Conservation (phyloP, 1,284 basidiomycete species). For the Blastosporella zonata region DNA sequence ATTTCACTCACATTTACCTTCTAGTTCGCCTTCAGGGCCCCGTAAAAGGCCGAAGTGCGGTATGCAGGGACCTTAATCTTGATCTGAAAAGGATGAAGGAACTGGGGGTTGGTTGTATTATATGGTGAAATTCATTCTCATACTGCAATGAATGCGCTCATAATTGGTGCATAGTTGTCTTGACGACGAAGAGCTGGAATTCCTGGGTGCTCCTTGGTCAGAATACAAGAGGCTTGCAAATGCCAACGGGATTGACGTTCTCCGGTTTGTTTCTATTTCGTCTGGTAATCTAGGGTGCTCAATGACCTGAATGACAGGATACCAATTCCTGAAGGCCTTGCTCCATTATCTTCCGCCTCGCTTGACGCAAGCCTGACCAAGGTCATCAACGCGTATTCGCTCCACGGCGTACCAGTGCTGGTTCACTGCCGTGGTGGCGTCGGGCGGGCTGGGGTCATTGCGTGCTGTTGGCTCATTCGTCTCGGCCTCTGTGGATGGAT, state of each 20-base stretch:
- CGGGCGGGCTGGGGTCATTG: constrained; percentile 90
- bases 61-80: constrained; percentile 78
- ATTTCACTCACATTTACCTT: neutral
- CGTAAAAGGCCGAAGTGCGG: constrained; percentile 76
- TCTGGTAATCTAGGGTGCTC: neutral
- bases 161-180: constrained; percentile 56
- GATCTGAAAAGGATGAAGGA: constrained; percentile 80
- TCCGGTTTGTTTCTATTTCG: constrained; percentile 41
- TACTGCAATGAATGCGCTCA: neutral
- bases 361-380: constrained; percentile 73
- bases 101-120: constrained; percentile 76
- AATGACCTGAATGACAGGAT: constrained; percentile 48
- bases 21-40: constrained; percentile 82
- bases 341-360: constrained; percentile 60
- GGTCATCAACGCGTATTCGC: constrained; percentile 74
- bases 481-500: constrained; percentile 83
- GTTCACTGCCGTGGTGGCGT: constrained; percentile 96
- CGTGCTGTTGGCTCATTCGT: constrained; percentile 91
- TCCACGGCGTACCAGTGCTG: constrained; percentile 73
- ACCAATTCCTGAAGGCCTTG: constrained; percentile 90
- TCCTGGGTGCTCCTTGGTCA: constrained; percentile 81
- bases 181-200: constrained; percentile 82
- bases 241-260: constrained; percentile 71
- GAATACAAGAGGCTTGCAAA: constrained; percentile 70
- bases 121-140: constrained; percentile 61